Conservation (phyloP, 257 asterid species). For the Paraleonurus japonicus region DNA sequence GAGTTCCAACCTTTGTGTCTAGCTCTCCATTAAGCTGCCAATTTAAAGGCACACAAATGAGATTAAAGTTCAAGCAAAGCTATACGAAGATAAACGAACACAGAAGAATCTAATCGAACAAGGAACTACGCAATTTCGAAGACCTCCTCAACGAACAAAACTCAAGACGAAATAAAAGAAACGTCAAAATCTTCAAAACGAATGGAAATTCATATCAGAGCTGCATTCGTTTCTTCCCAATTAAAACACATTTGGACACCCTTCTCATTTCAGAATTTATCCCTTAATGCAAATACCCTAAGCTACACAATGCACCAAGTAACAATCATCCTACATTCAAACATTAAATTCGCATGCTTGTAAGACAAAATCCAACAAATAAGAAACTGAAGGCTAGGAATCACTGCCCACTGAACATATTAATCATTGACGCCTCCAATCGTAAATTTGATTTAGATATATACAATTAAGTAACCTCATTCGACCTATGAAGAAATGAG, state of each 20-base stretch:
- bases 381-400: background rate
- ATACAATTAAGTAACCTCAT: background rate
- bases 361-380: background rate
- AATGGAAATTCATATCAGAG: background rate
- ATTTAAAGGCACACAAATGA: conserved; percentile 16
- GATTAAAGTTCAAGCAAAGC: background rate
- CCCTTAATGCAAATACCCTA: background rate
- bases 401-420: background rate
- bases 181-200: background rate
- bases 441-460: background rate
- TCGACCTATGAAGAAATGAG: background rate
- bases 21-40: conserved; percentile 80
- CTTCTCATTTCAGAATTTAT: background rate
- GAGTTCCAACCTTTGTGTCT: conserved; percentile 76
- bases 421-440: background rate
- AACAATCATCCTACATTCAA: background rate
- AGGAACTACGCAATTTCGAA: background rate
- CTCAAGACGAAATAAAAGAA: background rate
- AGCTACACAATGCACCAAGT: background rate
- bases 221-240: conserved; percentile 3
- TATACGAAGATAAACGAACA: background rate
- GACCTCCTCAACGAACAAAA: background rate
- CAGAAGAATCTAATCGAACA: conserved; percentile 9
- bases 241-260: background rate
- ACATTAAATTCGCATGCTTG: background rate